These are phyloP conservation scores for Anthracocystis walkeri DNA, from an alignment of 1,284 basidiomycete genomes.

Conservation along the genomic window DNA sequence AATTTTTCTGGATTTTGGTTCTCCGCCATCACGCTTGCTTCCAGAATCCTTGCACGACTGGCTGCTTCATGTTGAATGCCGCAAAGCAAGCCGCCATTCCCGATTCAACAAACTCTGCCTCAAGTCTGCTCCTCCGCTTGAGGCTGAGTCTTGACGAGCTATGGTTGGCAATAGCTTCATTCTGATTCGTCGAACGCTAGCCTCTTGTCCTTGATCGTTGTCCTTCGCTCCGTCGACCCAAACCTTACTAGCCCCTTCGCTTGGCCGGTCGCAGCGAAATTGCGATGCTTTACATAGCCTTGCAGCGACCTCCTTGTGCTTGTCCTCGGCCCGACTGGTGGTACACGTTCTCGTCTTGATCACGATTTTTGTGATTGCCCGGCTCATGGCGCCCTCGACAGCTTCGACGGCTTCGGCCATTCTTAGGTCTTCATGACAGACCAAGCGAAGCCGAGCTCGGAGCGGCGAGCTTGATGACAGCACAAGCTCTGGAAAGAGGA, in stretches of 20 bases:
- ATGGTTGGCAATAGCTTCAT: conserved; percentile 30
- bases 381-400: neutral
- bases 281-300: neutral
- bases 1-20: conserved; percentile 25
- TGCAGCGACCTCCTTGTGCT: neutral
- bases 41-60: neutral
- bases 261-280: neutral
- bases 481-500: neutral
- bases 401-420: neutral
- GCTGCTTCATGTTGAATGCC: neutral
- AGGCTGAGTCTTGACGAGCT: neutral
- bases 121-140: neutral
- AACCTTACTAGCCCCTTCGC: neutral
- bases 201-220: neutral
- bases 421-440: too few relatives aligned
- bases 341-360: conserved; percentile 2
- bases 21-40: conserved; percentile 11
- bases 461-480: neutral
- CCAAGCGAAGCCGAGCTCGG: neutral
- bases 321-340: conserved; percentile 10
- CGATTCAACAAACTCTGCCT: neutral
- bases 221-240: conserved; percentile 1
- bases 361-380: neutral
- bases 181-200: conserved; percentile 30
- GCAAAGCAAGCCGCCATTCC: conserved; percentile 3